Percentiles rank a stretch among this genome's conserved stretches.
These are phyloP conservation scores for Amylocarpus encephaloides DNA, from an alignment of 2,329 filamentous ascomycete genomes.

Conservation along the genomic window DNA sequence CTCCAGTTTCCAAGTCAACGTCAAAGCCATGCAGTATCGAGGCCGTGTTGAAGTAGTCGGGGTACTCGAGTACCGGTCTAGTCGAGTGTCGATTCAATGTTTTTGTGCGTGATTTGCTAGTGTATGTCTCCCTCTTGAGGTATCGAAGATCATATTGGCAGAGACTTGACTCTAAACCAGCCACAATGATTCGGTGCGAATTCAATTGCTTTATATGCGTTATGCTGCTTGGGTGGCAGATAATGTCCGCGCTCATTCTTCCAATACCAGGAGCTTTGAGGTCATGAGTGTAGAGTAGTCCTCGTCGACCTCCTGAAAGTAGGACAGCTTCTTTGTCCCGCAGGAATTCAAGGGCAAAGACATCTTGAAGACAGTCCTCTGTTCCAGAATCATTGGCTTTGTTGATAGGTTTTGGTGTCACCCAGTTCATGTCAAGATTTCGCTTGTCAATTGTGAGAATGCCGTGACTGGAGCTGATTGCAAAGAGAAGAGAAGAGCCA, in stretches of 20 bases:
- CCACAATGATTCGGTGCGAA: constrained; percentile 45
- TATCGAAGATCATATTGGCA: constrained; percentile 52
- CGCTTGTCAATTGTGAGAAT: constrained; percentile 34
- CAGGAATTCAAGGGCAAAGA: constrained; percentile 46
- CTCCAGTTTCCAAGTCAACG: constrained; percentile 39
- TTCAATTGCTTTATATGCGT: constrained; percentile 46
- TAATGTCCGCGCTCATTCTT: constrained; percentile 12
- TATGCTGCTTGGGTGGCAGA: constrained; percentile 36
- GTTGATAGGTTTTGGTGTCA: constrained; percentile 7
- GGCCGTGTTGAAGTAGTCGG: constrained; percentile 44
- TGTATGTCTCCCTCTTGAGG: constrained; percentile 11
- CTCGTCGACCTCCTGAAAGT: constrained; percentile 46
- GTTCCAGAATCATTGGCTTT: constrained; percentile 11
- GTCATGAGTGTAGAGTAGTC: constrained; percentile 35
- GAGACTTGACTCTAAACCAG: constrained; percentile 45
- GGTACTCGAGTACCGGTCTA: constrained; percentile 42
- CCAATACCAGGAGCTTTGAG: constrained; percentile 24
- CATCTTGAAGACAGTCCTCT: constrained; percentile 31
- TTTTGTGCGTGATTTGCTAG: not conserved
- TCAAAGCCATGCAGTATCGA: constrained; percentile 47
- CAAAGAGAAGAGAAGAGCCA: constrained; percentile 37
- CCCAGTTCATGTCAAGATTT: constrained; percentile 12
- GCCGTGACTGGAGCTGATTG: constrained; percentile 44
- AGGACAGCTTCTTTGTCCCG: constrained; percentile 39
- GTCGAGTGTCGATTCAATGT: constrained; percentile 10